Evolutionary conservation across 495 filamentous ascomycete genomes (phyloP), one percentile per base, ranked within the genome.

Genomic region (Penicillium cataractarum): DNA sequence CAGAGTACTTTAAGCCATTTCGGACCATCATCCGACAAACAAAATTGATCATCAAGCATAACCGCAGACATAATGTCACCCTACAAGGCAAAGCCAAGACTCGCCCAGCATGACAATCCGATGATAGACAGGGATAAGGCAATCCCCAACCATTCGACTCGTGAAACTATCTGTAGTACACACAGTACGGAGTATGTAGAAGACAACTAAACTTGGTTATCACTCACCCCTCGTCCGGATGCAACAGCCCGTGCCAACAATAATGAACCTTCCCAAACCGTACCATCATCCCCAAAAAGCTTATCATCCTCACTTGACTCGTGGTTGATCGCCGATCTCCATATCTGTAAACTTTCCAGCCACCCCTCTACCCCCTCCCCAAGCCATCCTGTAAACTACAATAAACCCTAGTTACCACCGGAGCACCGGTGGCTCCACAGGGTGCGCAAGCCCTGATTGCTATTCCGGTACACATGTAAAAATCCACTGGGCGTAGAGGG

Each of bases 71-170:
- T 6, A 32, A 52, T 52, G 49, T 52, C 49, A 52, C 49, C 49
- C 49, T 52, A 31, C 49, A 19, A 52, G 49, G 49, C 49, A 32
- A 52, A 52, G 49, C 49, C 49, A 52, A 52, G 49, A 27, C 49
- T 8, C 26, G 29, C 6, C 13, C 3, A 31, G 12, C 49, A 52
- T 52, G 49, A 19, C 15, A 52, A n/a, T 8, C 26, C 49, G 17
- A 12, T 12, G 21, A 46, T 24, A 21, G 21, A 46, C 21, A 46
- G 42, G 42, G 42, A 24, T 24, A 46, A 22, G 9, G 6, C 40
- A 42, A 42, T 42, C 40, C 40, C 21, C 40, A 19, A 19, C 9
- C 21, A 44, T 21, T 44, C 8, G 40, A 44, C 19, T 10, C 40
- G 40, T 44, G 40, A 44, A 19, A 22, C 13, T 15, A 44, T 44